Evolutionary conservation across 768 basidiomycete species (phyloP).

Genomic region (Fomitopsis pulvina): DNA sequence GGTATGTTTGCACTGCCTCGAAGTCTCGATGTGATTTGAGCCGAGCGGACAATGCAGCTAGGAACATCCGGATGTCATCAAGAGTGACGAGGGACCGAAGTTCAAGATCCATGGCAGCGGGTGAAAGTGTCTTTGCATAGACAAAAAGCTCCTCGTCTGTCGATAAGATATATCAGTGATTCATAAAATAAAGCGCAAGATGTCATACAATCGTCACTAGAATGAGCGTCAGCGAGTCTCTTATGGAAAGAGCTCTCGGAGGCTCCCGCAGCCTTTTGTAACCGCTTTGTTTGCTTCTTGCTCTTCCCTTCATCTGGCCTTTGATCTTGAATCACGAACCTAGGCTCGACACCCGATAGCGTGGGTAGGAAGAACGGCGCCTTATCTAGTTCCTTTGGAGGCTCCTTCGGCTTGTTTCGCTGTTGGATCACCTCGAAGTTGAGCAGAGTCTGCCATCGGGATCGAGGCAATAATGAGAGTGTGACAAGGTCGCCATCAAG

Average conservation of each 20-base stretch:
- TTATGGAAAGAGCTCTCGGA: constrained; percentile 67
- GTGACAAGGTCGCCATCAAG: constrained; percentile 90
- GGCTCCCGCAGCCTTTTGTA: constrained; percentile 45
- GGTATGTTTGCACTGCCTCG: constrained; percentile 88
- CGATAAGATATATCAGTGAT: not conserved
- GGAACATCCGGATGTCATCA: constrained; percentile 58
- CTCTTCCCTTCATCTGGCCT: constrained; percentile 28
- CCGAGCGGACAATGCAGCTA: constrained; percentile 66
- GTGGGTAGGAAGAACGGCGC: constrained; percentile 98
- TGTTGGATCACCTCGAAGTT: constrained; percentile 93
- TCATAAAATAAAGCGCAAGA: not conserved
- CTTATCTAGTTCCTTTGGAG: constrained; percentile 90
- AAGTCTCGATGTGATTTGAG: constrained; percentile 82
- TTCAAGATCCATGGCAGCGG: constrained; percentile 88
- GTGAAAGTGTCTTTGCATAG: constrained; percentile 80
- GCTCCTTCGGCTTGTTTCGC: constrained; percentile 94
- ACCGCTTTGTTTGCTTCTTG: constrained; percentile 40
- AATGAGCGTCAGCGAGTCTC: constrained; percentile 49
- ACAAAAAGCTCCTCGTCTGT: constrained; percentile 79
- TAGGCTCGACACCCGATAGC: constrained; percentile 76
- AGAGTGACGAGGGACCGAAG: constrained; percentile 70
- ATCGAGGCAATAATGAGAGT: constrained; percentile 83
- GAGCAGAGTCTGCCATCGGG: constrained; percentile 94
- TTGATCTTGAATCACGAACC: constrained; percentile 58
- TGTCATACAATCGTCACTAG: constrained; percentile 68